These are phyloP conservation scores for Pseudocercospora pini-densiflorae DNA, from an alignment of 2,329 filamentous ascomycete species.

Conservation along the genomic window DNA sequence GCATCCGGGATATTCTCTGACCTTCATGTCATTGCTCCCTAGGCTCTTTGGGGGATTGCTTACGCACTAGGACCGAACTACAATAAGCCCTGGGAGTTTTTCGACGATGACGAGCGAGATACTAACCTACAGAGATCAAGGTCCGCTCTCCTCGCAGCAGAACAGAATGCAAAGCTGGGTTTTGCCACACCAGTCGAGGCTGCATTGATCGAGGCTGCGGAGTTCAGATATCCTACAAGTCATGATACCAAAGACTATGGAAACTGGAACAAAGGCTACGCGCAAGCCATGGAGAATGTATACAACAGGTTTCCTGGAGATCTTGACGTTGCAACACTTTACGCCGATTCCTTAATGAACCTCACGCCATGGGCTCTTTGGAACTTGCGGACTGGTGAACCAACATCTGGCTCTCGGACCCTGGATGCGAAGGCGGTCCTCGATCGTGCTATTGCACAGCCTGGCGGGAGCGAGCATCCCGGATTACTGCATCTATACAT, in stretches of 20 bases:
- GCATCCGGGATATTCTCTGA: not conserved
- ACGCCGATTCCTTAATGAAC: constrained; percentile 69
- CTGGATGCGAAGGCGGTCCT: constrained; percentile 63
- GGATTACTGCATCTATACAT: constrained; percentile 77
- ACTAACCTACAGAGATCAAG: constrained; percentile 56
- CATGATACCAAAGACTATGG: constrained; percentile 61
- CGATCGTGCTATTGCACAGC: constrained; percentile 60
- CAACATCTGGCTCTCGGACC: constrained; percentile 59
- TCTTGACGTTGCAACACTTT: constrained; percentile 67
- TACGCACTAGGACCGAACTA: constrained; percentile 77
- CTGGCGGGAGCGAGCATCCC: constrained; percentile 62
- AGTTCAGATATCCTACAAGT: constrained; percentile 58
- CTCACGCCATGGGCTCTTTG: constrained; percentile 68
- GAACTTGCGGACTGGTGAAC: constrained; percentile 63
- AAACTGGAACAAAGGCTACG: constrained; percentile 64
- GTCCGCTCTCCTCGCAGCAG: constrained; percentile 52
- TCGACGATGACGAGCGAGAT: constrained; percentile 65
- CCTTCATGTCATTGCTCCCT: not conserved
- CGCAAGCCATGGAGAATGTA: constrained; percentile 62
- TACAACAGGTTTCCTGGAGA: constrained; percentile 60
- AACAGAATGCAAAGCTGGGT: constrained; percentile 36
- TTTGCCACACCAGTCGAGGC: constrained; percentile 58
- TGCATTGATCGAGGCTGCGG: constrained; percentile 67
- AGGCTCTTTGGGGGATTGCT: constrained; percentile 70
- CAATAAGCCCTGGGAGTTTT: constrained; percentile 77